These are phyloP conservation scores for Daldinia eschscholtzii DNA, from an alignment of 2,329 filamentous ascomycete species.

Conservation along the genomic window DNA sequence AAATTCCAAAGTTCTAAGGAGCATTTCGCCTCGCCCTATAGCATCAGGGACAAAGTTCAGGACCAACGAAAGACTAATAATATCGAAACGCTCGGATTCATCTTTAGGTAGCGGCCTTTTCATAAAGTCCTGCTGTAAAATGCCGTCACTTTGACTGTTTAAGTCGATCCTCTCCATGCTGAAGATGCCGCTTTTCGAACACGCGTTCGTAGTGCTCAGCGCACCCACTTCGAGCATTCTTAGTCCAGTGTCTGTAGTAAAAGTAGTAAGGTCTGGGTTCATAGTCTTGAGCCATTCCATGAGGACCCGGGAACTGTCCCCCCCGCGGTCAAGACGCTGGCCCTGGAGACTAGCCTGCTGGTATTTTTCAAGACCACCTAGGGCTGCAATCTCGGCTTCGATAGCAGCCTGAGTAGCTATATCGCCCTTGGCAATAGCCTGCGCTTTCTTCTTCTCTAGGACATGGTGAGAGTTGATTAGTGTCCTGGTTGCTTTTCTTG, in stretches of 20 bases:
- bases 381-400: constrained; percentile 65
- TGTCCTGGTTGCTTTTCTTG: constrained; percentile 72
- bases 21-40: constrained; percentile 82
- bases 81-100: constrained; percentile 78
- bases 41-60: constrained; percentile 93
- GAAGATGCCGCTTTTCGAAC: constrained; percentile 78
- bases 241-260: constrained; percentile 53
- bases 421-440: constrained; percentile 69
- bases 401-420: constrained; percentile 60
- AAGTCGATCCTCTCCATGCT: constrained; percentile 88
- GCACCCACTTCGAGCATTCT: constrained; percentile 90
- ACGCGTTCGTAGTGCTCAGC: constrained; percentile 85
- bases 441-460: constrained; percentile 71
- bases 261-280: constrained; percentile 45
- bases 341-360: constrained; percentile 77
- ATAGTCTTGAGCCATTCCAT: constrained; percentile 70
- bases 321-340: constrained; percentile 73
- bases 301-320: constrained; percentile 74
- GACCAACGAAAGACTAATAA: constrained; percentile 92
- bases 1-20: constrained; percentile 80
- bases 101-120: constrained; percentile 77
- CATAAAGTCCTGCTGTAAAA: constrained; percentile 95
- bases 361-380: constrained; percentile 73
- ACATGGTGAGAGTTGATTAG: constrained; percentile 76
- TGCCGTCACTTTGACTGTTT: constrained; percentile 84